Percentiles rank a stretch among this genome's conserved stretches.
phyloP scores from a whole-genome alignment of 148 eudicot genomes.

The Spergularia marina region DNA sequence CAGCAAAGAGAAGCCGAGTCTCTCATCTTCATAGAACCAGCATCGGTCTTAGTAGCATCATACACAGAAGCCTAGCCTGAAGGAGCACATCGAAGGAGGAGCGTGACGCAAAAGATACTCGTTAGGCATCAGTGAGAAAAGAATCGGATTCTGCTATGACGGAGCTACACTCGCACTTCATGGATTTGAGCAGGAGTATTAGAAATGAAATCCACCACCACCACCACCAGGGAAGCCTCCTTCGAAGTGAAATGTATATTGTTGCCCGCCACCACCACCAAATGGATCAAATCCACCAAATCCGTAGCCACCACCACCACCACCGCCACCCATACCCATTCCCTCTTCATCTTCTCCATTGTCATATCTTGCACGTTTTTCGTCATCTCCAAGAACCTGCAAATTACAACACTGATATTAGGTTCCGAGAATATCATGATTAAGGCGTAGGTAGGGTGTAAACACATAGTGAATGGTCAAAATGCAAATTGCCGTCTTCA shows the following conservation, averaged over 20 bases:
- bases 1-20: background rate
- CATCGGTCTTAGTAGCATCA: background rate
- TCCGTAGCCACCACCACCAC: slow-evolving; percentile 57
- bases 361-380: slow-evolving; percentile 80
- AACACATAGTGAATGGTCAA: too few relatives aligned
- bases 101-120: background rate
- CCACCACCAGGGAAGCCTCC: slow-evolving; percentile 93
- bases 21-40: background rate
- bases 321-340: slow-evolving; percentile 62
- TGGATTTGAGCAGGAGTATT: background rate
- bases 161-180: background rate
- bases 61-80: background rate
- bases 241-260: slow-evolving; percentile 89
- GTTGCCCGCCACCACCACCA: slow-evolving; percentile 77
- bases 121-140: slow-evolving; percentile 3
- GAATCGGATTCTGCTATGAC: slow-evolving; percentile 12
- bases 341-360: slow-evolving; percentile 92
- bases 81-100: background rate
- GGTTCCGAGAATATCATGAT: slow-evolving; percentile 6
- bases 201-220: slow-evolving; percentile 72
- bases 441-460: background rate
- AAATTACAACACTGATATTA: slow-evolving; percentile 4
- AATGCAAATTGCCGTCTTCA: too few relatives aligned
- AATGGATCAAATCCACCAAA: slow-evolving; percentile 90
- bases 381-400: slow-evolving; percentile 88